Percentiles rank a stretch among this genome's conserved stretches.
phyloP scores from a whole-genome alignment of 345 rosid species.

The Eutrema heterophyllum region DNA sequence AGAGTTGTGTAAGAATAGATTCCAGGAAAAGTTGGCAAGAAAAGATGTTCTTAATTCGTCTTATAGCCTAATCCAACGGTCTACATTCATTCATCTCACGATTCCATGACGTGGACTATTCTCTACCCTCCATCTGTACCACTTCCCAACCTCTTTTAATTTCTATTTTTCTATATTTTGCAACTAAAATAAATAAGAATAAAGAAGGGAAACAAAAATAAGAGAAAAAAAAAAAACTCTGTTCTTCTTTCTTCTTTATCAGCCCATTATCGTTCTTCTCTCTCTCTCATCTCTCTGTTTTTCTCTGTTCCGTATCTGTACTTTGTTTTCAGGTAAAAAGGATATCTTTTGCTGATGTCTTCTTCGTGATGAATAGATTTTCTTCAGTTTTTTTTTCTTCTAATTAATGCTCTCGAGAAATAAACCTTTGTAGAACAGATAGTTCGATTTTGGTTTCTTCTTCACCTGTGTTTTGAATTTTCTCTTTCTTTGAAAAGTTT shows the following conservation, averaged over 20 bases:
- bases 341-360: not conserved
- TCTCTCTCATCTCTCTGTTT: slow-evolving; percentile 21
- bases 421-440: not conserved
- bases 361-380: not conserved
- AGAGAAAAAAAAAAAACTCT: not conserved
- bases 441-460: not conserved
- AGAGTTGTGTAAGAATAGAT: slow-evolving; percentile 35
- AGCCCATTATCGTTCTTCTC: slow-evolving; percentile 18
- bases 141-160: slow-evolving; percentile 5
- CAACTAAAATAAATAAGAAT: not conserved
- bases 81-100: not conserved
- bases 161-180: not conserved
- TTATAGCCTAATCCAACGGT: slow-evolving; percentile 18
- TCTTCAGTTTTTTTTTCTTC: not conserved
- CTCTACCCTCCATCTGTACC: not conserved
- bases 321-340: slow-evolving; percentile 5
- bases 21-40: slow-evolving; percentile 30
- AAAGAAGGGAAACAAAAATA: not conserved
- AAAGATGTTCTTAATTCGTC: not conserved
- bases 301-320: slow-evolving; percentile 16
- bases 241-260: slow-evolving; percentile 23
- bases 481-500: not conserved
- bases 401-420: not conserved
- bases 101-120: slow-evolving; percentile 25
- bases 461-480: slow-evolving; percentile 2